Evolutionary conservation across 352 stramenopile species (phyloP).

Genomic region (Peronospora belbahrii): DNA sequence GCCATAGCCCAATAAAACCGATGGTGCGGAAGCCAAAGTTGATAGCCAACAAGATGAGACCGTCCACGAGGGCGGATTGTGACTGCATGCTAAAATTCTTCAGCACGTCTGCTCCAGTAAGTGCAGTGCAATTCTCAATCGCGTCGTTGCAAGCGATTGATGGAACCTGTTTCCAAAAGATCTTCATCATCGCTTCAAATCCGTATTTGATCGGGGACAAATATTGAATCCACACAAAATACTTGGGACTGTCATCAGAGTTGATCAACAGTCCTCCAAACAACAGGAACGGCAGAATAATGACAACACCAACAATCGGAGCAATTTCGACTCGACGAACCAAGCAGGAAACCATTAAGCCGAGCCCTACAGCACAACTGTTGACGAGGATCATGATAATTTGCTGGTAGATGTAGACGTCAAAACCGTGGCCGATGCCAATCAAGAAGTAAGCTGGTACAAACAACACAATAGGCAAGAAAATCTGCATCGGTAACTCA

Average conservation of each 20-base stretch:
- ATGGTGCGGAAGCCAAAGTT: conserved; percentile 25
- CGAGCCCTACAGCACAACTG: conserved; percentile 30
- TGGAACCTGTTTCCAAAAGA: conserved; percentile 33
- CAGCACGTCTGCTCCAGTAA: conserved; percentile 25
- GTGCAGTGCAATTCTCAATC: conserved; percentile 20
- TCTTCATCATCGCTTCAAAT: conserved; percentile 41
- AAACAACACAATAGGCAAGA: conserved; percentile 37
- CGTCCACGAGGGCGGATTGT: conserved; percentile 8
- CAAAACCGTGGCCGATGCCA: conserved; percentile 29
- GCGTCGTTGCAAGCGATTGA: conserved; percentile 28
- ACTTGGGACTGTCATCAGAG: conserved; percentile 28
- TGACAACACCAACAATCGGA: conserved; percentile 27
- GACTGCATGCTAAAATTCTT: conserved; percentile 23
- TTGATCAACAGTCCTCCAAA: conserved; percentile 46
- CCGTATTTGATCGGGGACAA: conserved; percentile 43
- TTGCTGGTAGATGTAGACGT: conserved; percentile 30
- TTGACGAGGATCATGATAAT: conserved; percentile 33
- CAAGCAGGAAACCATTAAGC: conserved; percentile 36
- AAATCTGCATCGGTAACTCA: conserved; percentile 37
- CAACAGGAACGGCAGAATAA: conserved; percentile 37
- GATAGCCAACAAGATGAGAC: conserved; percentile 17
- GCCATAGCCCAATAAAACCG: conserved; percentile 19
- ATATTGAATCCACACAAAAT: conserved; percentile 41
- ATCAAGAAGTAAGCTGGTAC: conserved; percentile 34
- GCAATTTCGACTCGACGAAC: conserved; percentile 25